Evolutionary conservation across 192 early-diverging fungal genomes (phyloP), one percentile per base, ranked within the genome.

Genomic region (Physocladia obscura): DNA sequence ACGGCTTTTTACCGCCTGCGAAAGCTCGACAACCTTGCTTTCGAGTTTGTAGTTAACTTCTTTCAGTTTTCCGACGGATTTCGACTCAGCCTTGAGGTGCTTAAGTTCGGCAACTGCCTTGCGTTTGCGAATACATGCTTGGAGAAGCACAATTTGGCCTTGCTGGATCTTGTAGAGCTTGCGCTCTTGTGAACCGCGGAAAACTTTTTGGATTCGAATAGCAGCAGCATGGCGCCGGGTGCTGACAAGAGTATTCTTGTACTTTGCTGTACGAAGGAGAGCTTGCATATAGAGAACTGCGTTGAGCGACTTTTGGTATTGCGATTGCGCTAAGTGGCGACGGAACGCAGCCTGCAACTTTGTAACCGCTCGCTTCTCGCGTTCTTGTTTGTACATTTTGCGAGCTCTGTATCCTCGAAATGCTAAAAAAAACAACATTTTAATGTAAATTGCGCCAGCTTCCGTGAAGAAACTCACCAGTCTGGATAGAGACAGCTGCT

Each of bases 1-100:
- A 68, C 83, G 79, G 54, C 76, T 74, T 26, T 84, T 84, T 51
- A 95, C 75, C 34, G 79, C 78, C 68, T 92, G 92, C 35, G 94
- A 96, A 58, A 99, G 82, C 75, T 94, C 93, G 72, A 98, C 89
- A 58, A 99, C 92, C 84, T 96, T 98, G 81, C 86, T 89, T 78
- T 99, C 97, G 3, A 99, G 80, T 78, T 89, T 90, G 77, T 93
- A 93, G 32, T 95, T 94, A 30, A 90, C 87, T 67, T 98, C 92
- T 81, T 97, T 93, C 74, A 95, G 89, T 67, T 97, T 96, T 62
- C 86, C 89, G 13, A 94, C 92, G 50, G 92, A 94, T 52, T 91
- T 80, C 31, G 90, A 89, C 81, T 99, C 97, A 31, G 88, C 83
- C 76, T 92, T 90, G 64, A 91, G 79, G 35, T 73, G 69, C 48